Conservation (phyloP, 2,329 filamentous ascomycete species). For the Aspergillus novoparasiticus region DNA sequence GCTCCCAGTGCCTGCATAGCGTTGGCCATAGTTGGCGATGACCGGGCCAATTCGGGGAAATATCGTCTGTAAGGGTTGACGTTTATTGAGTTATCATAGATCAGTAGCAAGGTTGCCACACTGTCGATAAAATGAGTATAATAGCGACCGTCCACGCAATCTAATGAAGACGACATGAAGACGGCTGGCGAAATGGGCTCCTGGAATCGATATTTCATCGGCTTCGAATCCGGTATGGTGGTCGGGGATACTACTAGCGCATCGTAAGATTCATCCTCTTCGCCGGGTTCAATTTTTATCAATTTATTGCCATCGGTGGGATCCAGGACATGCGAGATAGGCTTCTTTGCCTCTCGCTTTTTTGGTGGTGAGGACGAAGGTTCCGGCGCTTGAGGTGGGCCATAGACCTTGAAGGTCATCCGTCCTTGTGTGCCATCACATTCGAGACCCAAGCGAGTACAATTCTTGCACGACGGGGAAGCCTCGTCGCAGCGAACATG, state of each 20-base stretch:
- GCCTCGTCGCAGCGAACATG: constrained; percentile 44
- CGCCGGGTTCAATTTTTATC: constrained; percentile 13
- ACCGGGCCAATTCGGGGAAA: constrained; percentile 37
- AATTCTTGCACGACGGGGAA: constrained; percentile 42
- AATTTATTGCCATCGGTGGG: constrained; percentile 1
- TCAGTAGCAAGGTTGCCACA: constrained; percentile 37
- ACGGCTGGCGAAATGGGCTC: constrained; percentile 25
- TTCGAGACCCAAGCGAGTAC: constrained; percentile 35
- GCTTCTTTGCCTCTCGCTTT: constrained; percentile 24
- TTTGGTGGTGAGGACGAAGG: constrained; percentile 17
- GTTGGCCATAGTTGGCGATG: constrained; percentile 37
- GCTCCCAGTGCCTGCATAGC: constrained; percentile 46
- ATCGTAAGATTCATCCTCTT: constrained; percentile 19
- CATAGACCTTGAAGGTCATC: constrained; percentile 43
- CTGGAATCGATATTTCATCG: constrained; percentile 29
- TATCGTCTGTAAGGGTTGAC: constrained; percentile 39
- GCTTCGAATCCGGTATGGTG: constrained; percentile 19
- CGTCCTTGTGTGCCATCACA: constrained; percentile 39
- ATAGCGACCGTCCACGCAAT: constrained; percentile 34
- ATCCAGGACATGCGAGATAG: constrained; percentile 13
- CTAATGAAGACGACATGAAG: constrained; percentile 24
- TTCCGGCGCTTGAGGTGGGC: constrained; percentile 28
- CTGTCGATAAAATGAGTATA: constrained; percentile 39
- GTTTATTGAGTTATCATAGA: constrained; percentile 40
- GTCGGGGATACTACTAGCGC: constrained; percentile 31